Percentiles rank a stretch among this genome's conserved stretches.
phyloP scores from a whole-genome alignment of 805 yeast genomes.

The Isabelozyma heimii region DNA sequence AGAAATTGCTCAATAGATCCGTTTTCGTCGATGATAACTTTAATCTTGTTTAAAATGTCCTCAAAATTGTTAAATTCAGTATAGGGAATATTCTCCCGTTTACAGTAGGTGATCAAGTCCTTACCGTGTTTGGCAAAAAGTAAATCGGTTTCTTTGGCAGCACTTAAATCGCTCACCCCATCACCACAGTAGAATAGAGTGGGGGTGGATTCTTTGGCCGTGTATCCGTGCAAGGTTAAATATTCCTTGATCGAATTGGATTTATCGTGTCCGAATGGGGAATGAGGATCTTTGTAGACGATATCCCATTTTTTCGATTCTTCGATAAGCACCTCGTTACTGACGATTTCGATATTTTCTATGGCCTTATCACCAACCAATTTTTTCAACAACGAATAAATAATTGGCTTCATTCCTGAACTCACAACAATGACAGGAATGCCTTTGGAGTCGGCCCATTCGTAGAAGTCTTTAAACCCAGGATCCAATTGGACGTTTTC shows the following conservation, averaged over 20 bases:
- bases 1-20: slow-evolving; percentile 17
- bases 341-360: slow-evolving; percentile 69
- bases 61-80: slow-evolving; percentile 74
- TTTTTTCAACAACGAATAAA: slow-evolving; percentile 67
- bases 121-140: slow-evolving; percentile 91
- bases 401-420: slow-evolving; percentile 92
- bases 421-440: slow-evolving; percentile 88
- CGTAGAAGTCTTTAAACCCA: slow-evolving; percentile 79
- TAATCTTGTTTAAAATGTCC: slow-evolving; percentile 67
- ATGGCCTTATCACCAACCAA: slow-evolving; percentile 78
- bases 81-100: slow-evolving; percentile 76
- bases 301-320: slow-evolving; percentile 76
- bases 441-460: slow-evolving; percentile 68
- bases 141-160: slow-evolving; percentile 92
- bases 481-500: slow-evolving; percentile 77
- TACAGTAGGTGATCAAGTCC: slow-evolving; percentile 84
- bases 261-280: slow-evolving; percentile 94
- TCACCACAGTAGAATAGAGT: slow-evolving; percentile 91
- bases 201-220: slow-evolving; percentile 43
- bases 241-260: slow-evolving; percentile 69
- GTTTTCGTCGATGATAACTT: slow-evolving; percentile 47
- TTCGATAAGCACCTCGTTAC: slow-evolving; percentile 66
- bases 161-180: slow-evolving; percentile 93
- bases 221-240: slow-evolving; percentile 26
- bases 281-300: slow-evolving; percentile 73